Base-by-base conservation (phyloP, 306 rosid genomes). In the Acmispon strigosus region DNA sequence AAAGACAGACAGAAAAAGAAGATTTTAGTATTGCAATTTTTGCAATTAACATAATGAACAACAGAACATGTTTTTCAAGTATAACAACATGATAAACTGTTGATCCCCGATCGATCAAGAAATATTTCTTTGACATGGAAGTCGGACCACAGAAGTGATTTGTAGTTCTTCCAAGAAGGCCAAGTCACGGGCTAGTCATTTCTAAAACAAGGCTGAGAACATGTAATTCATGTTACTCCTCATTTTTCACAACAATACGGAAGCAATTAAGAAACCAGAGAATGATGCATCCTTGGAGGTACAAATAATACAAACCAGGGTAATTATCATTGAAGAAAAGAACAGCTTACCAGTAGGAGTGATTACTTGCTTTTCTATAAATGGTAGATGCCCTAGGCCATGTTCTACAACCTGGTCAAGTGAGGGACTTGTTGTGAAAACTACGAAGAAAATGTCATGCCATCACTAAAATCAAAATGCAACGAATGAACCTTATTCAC, bases 351-450 rank as follows among this genome's bases (percentile, higher is more conserved):
- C 99, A 54, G 97, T 95, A 27, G 99, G 97, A 62, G 97, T 87
- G 76, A 78, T 76, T 69, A 95, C 90, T 86, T 91, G 99, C 77
- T 91, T 95, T 85, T 95, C 99, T 4, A 91, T 95, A 76, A 95
- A 95, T 61, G 99, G 99, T 66, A 95, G 85, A 82, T 95, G 96
- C 18, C 99, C 99, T 67, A 91, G 81, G 76, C 99, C 99, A 78
- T 95, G 97, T 42, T 95, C 99, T 79, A 95, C 99, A 73, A 95
- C 99, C 99, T 95, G 76, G 73, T 77, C 72, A 83, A 83, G 74
- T 56, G 67, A 37, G 66, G 47, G 16, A 81, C 67, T 22, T 19
- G 50, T 44, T 34, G 55, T 75, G 36, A 81, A 67, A 52, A 75
- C 53, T 18, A 41, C 43, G 57, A 55, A 29, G 69, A 75, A 75